phyloP scores from a whole-genome alignment of 805 yeast genomes.

The Barnettozyma californica region DNA sequence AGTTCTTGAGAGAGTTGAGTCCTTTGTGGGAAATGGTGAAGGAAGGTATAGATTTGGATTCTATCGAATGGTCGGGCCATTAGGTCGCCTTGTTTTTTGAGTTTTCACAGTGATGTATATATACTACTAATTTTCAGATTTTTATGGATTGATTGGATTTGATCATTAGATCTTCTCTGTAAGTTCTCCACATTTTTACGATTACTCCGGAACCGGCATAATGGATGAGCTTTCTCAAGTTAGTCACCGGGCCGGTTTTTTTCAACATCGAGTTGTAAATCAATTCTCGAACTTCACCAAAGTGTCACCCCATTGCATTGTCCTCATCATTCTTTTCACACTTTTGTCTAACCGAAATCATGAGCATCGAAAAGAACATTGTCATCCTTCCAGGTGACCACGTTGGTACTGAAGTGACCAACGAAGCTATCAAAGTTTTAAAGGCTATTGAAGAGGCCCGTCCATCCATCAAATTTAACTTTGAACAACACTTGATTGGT shows the following conservation, averaged over 20 bases:
- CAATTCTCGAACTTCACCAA: not conserved
- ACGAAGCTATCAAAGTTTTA: constrained; percentile 88
- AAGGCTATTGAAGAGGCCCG: constrained; percentile 63
- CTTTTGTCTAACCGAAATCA: not conserved
- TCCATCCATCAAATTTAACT: constrained; percentile 59
- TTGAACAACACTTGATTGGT: constrained; percentile 84
- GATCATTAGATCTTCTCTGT: not conserved
- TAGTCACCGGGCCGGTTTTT: not conserved
- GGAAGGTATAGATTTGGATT: constrained; percentile 90
- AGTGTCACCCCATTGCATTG: not conserved
- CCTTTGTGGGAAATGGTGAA: constrained; percentile 99
- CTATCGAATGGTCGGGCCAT: constrained; percentile 98
- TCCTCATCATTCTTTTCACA: not conserved
- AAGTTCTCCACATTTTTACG: not conserved
- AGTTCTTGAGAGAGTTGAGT: constrained; percentile 83
- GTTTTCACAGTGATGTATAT: not conserved
- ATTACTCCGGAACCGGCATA: constrained; percentile 1
- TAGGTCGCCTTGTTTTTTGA: constrained; percentile 23
- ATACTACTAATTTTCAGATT: no score
- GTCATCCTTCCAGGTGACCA: constrained; percentile 96
- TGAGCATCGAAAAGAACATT: constrained; percentile 47
- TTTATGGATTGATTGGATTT: not conserved
- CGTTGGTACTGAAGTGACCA: constrained; percentile 86
- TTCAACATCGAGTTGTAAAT: not conserved
- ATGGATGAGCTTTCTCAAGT: not conserved